A percentile compares a stretch with the other conserved stretches of the same genome.
Evolutionary conservation across 2,329 filamentous ascomycete genomes (phyloP).

Genomic region (Trichoderma polysporum): DNA sequence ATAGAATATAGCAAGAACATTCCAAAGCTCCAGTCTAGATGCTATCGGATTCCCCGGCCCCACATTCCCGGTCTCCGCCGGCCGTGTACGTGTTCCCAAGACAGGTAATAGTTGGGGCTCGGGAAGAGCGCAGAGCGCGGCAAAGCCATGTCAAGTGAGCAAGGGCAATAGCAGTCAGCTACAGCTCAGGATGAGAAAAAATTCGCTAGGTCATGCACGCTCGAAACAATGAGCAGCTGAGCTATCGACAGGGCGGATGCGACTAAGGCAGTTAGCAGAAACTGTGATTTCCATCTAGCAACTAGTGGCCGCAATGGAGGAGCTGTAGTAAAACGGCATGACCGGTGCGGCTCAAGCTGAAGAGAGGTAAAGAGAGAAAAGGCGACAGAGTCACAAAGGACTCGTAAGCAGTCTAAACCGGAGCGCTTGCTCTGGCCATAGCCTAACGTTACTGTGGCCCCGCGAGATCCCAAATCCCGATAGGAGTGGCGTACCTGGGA

Average conservation of each 20-base stretch:
- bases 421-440: neutral
- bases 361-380: neutral
- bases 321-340: constrained; percentile 4
- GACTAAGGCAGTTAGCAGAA: constrained; percentile 9
- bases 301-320: constrained; percentile 15
- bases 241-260: constrained; percentile 20
- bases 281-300: constrained; percentile 7
- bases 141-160: neutral
- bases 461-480: constrained; percentile 8
- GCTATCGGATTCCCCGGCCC: constrained; percentile 20
- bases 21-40: neutral
- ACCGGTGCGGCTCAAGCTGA: constrained; percentile 1
- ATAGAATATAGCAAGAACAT: constrained; percentile 6
- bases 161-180: neutral
- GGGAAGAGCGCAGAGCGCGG: constrained; percentile 10
- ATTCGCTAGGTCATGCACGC: constrained; percentile 8
- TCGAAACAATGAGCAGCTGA: constrained; percentile 19
- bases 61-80: constrained; percentile 17
- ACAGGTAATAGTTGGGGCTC: constrained; percentile 2
- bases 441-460: neutral
- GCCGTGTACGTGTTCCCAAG: constrained; percentile 10
- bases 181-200: neutral
- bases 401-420: constrained; percentile 9
- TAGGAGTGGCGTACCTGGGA: constrained; percentile 8
- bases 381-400: neutral